A percentile compares a stretch with the other conserved stretches of the same genome.
Evolutionary conservation across 2,329 filamentous ascomycete species (phyloP).

Genomic region (Alternaria incomplexa): DNA sequence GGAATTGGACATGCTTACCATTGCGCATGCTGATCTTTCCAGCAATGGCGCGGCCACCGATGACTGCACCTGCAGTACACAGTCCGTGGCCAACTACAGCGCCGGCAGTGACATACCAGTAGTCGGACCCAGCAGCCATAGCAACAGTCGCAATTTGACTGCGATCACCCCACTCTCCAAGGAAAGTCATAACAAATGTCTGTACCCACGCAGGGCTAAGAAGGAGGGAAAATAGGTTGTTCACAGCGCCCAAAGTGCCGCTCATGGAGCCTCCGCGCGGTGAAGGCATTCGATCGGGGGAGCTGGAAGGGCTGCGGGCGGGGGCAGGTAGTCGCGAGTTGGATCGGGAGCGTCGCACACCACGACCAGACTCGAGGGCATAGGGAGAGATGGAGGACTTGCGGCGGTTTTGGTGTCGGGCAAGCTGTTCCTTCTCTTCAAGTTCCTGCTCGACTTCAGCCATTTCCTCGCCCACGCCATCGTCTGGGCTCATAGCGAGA

Average conservation of each 20-base stretch:
- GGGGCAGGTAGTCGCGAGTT: conserved; percentile 80
- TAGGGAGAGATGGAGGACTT: conserved; percentile 76
- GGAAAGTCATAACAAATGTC: conserved; percentile 98
- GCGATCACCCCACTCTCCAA: conserved; percentile 97
- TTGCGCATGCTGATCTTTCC: conserved; percentile 93
- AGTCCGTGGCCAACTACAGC: conserved; percentile 85
- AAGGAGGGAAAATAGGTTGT: conserved; percentile 85
- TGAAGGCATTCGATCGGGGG: conserved; percentile 52
- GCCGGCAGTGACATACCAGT: conserved; percentile 97
- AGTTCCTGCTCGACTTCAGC: conserved; percentile 94
- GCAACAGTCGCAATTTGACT: conserved; percentile 98
- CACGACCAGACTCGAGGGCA: conserved; percentile 77
- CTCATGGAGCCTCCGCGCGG: conserved; percentile 60
- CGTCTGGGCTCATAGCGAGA: conserved; percentile 83
- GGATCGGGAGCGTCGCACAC: conserved; percentile 71
- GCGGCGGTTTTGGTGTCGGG: conserved; percentile 67
- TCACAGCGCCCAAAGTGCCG: conserved; percentile 67
- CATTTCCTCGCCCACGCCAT: conserved; percentile 96
- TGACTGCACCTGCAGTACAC: conserved; percentile 89
- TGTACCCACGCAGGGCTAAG: conserved; percentile 98
- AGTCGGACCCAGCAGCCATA: conserved; percentile 97
- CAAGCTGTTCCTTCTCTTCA: conserved; percentile 86
- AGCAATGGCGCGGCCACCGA: conserved; percentile 90
- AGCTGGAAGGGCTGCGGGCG: conserved; percentile 76
- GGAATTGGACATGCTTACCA: conserved; percentile 67